phyloP scores from a whole-genome alignment of 2,329 filamentous ascomycete genomes.

The Graphilbum fragrans region DNA sequence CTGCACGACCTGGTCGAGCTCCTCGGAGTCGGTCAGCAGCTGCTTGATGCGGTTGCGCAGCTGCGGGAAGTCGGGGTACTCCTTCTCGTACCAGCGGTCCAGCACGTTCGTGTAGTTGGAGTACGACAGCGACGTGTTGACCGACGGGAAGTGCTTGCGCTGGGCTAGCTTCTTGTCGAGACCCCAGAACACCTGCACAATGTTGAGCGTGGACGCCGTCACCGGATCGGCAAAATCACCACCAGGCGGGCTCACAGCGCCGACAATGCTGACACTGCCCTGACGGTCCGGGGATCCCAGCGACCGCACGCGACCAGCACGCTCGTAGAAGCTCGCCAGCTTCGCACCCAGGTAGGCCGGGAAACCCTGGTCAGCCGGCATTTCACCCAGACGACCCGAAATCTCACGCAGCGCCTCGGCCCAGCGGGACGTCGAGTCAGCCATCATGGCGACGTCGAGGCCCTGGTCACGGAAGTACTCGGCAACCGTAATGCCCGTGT shows the following conservation, averaged over 20 bases:
- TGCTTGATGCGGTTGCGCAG: constrained; percentile 89
- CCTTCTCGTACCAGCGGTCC: constrained; percentile 88
- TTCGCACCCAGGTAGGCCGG: constrained; percentile 94
- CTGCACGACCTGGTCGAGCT: constrained; percentile 97
- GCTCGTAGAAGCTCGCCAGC: constrained; percentile 97
- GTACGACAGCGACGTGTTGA: constrained; percentile 92
- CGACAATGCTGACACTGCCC: constrained; percentile 94
- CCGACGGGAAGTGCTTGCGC: constrained; percentile 97
- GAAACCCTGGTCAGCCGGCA: constrained; percentile 99
- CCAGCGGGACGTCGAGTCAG: constrained; percentile 95
- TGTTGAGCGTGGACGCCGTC: constrained; percentile 83
- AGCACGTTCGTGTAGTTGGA: constrained; percentile 87
- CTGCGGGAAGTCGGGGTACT: constrained; percentile 86
- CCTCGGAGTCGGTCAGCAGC: constrained; percentile 87
- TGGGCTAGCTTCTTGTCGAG: constrained; percentile 99
- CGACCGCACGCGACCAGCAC: constrained; percentile 75
- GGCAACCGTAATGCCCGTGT: constrained; percentile 87
- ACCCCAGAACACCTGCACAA: constrained; percentile 99
- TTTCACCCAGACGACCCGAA: constrained; percentile 96
- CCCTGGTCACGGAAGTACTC: constrained; percentile 98
- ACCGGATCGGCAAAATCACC: constrained; percentile 99
- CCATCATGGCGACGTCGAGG: constrained; percentile 99
- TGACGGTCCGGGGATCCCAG: constrained; percentile 80
- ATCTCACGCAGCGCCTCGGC: constrained; percentile 97
- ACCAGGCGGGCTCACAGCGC: constrained; percentile 91